Evolutionary conservation across 352 stramenopile genomes (phyloP).

Genomic region (Nothophytophthora sp.): DNA sequence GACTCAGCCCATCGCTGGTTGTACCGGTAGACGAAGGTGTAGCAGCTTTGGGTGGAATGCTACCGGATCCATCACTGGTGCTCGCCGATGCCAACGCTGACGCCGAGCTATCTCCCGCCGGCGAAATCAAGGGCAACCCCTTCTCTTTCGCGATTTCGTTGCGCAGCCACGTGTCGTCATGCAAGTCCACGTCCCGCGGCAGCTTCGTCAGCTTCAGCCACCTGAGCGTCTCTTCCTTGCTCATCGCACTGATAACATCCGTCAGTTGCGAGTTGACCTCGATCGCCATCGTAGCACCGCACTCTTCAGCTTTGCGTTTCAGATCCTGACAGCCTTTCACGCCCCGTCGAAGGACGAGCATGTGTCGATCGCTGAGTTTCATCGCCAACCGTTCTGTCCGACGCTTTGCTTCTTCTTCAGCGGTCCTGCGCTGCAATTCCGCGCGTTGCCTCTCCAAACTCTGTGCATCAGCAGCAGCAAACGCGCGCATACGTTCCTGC

Average conservation of each 20-base stretch:
- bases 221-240: constrained; percentile 49
- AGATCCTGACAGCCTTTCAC: constrained; percentile 75
- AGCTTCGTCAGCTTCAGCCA: constrained; percentile 76
- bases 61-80: too few relatives aligned
- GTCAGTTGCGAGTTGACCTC: constrained; percentile 78
- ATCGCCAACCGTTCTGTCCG: constrained; percentile 40
- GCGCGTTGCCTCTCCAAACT: constrained; percentile 6
- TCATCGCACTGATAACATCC: constrained; percentile 80
- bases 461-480: constrained; percentile 1
- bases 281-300: constrained; percentile 68
- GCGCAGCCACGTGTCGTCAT: constrained; percentile 68
- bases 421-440: constrained; percentile 18
- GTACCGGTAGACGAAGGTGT: constrained; percentile 1
- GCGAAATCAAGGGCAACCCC: constrained; percentile 21
- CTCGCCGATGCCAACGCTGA: neutral
- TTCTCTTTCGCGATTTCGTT: constrained; percentile 70
- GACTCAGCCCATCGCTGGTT: constrained; percentile 13
- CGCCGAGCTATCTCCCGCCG: neutral
- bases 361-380: constrained; percentile 54
- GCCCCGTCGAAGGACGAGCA: constrained; percentile 72
- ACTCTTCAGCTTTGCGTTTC: constrained; percentile 57
- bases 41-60: constrained; percentile 6
- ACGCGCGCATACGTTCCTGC: constrained; percentile 6
- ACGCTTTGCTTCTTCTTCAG: constrained; percentile 25
- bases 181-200: constrained; percentile 67